Evolutionary conservation across 805 yeast species (phyloP).

Genomic region (Suhomyces xylopsoci): DNA sequence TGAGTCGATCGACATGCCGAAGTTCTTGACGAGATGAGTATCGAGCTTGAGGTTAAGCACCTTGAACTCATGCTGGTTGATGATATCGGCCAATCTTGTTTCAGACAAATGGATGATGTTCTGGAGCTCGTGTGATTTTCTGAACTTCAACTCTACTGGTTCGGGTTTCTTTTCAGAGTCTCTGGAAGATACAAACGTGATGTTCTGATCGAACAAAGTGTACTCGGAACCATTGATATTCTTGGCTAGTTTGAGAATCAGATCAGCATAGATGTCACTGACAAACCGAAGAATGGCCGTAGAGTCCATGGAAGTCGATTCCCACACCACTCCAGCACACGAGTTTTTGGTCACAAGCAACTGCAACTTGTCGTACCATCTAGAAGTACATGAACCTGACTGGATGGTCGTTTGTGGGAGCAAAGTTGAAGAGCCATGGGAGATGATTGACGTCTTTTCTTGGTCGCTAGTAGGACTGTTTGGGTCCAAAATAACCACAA

Average conservation of each 20-base stretch:
- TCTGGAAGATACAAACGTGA: slow-evolving; percentile 37
- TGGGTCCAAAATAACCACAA: slow-evolving; percentile 49
- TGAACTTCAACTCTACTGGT: slow-evolving; percentile 28
- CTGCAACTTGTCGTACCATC: slow-evolving; percentile 61
- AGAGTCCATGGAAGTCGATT: slow-evolving; percentile 55
- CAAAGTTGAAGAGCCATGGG: slow-evolving; percentile 50
- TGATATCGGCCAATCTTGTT: slow-evolving; percentile 55
- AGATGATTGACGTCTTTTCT: slow-evolving; percentile 47
- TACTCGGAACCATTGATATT: slow-evolving; percentile 57
- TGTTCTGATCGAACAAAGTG: slow-evolving; percentile 45
- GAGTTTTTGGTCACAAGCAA: slow-evolving; percentile 52
- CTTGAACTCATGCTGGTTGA: slow-evolving; percentile 55
- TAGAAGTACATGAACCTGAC: slow-evolving; percentile 54
- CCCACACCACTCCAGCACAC: slow-evolving; percentile 60
- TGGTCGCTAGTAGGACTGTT: slow-evolving; percentile 45
- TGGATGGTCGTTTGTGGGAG: slow-evolving; percentile 46
- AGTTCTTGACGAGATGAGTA: slow-evolving; percentile 34
- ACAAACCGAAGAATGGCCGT: slow-evolving; percentile 56
- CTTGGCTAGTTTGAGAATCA: slow-evolving; percentile 53
- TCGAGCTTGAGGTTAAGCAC: slow-evolving; percentile 38
- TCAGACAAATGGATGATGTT: slow-evolving; percentile 54
- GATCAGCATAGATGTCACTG: slow-evolving; percentile 57
- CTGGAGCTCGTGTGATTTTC: slow-evolving; percentile 44
- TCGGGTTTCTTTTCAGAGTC: slow-evolving; percentile 35
- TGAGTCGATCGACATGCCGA: slow-evolving; percentile 48